Conservation (phyloP, 1,139 yeast genomes). For the Protomyces pachydermus region DNA sequence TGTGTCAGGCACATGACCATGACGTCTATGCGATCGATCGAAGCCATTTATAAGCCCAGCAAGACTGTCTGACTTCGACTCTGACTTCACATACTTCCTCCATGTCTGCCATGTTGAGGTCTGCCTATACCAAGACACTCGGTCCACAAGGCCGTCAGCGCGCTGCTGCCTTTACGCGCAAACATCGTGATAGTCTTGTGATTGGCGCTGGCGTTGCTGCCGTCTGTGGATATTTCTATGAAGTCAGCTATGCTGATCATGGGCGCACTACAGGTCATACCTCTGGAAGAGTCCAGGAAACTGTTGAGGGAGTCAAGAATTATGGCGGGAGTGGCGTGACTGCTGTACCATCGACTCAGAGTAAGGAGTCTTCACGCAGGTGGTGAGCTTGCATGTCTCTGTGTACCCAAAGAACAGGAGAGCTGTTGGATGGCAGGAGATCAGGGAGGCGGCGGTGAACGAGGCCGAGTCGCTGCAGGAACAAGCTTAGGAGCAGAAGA, state of each 20-base stretch:
- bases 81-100: not conserved
- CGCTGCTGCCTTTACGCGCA: not conserved
- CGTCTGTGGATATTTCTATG: not conserved
- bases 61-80: too few species aligned
- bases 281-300: too few species aligned
- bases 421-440: too few species aligned
- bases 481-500: too few species aligned
- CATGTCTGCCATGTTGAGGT: not conserved
- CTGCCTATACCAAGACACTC: not conserved
- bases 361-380: too few species aligned
- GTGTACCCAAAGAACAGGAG: too few species aligned
- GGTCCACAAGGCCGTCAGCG: slow-evolving; percentile 1
- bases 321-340: not conserved
- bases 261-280: too few species aligned
- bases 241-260: not conserved
- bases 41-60: not conserved
- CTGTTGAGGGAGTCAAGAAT: not conserved
- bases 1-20: not conserved
- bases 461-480: too few species aligned
- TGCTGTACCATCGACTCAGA: too few species aligned
- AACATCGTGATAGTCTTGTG: not conserved
- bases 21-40: not conserved
- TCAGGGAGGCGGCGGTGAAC: too few species aligned
- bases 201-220: not conserved
- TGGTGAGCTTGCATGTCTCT: too few species aligned